phyloP scores from a whole-genome alignment of 768 basidiomycete genomes.

The Rhizopogon sp. region DNA sequence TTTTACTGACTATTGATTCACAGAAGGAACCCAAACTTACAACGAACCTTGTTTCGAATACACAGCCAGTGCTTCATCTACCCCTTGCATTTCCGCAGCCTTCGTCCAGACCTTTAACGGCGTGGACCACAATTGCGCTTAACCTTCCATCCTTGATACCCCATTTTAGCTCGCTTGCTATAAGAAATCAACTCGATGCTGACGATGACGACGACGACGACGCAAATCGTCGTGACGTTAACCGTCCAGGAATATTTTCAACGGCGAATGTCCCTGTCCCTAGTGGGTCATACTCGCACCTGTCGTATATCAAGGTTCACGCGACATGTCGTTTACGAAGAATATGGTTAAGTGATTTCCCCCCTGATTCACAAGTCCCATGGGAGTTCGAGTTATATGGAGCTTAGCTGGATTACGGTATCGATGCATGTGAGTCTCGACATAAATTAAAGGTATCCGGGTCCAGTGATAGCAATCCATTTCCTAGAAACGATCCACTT shows the following conservation, averaged over 20 bases:
- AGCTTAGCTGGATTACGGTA: constrained; percentile 20
- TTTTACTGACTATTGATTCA: constrained; percentile 2
- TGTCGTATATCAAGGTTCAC: constrained; percentile 71
- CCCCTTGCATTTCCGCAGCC: constrained; percentile 59
- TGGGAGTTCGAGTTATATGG: constrained; percentile 77
- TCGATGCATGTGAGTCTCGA: not conserved
- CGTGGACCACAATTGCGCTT: constrained; percentile 66
- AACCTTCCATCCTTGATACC: constrained; percentile 55
- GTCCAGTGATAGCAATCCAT: not conserved
- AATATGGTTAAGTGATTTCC: constrained; percentile 68
- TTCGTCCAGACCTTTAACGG: constrained; percentile 54
- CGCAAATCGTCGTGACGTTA: constrained; percentile 5
- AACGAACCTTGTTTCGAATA: constrained; percentile 21
- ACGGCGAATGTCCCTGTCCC: constrained; percentile 31
- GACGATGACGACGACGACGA: constrained; percentile 15
- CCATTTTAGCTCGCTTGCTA: constrained; percentile 51
- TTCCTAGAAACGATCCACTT: not conserved
- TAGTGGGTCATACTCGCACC: constrained; percentile 54
- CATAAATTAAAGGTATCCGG: not conserved
- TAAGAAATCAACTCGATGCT: constrained; percentile 18
- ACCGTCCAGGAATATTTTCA: constrained; percentile 6
- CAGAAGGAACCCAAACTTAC: constrained; percentile 54
- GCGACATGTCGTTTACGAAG: constrained; percentile 73
- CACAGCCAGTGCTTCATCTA: constrained; percentile 62
- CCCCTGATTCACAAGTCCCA: constrained; percentile 47